Conservation (phyloP, 2,329 filamentous ascomycete species). For the Aspergillus versicolor region DNA sequence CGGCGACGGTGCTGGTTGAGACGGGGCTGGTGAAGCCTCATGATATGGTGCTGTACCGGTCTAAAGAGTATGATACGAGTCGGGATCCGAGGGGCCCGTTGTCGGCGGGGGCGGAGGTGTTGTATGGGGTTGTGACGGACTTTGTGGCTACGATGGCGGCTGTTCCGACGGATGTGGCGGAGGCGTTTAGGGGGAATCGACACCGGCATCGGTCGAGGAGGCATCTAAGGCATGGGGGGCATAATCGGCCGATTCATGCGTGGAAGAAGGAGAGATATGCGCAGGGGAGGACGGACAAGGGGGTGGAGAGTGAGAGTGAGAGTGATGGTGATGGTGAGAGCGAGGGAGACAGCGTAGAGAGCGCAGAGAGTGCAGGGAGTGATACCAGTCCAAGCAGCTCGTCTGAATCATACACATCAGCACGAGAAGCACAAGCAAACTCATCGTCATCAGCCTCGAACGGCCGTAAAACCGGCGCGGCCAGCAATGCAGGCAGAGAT, state of each 20-base stretch:
- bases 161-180: slow-evolving; percentile 54
- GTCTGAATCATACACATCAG: not conserved
- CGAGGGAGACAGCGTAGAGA: not conserved
- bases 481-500: not conserved
- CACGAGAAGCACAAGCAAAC: not conserved
- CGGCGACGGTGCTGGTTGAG: slow-evolving; percentile 67
- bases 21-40: slow-evolving; percentile 65
- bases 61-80: slow-evolving; percentile 72
- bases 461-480: too few species aligned
- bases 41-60: slow-evolving; percentile 69
- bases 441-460: not conserved
- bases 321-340: not conserved
- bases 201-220: not conserved
- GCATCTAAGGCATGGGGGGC: not conserved
- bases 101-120: slow-evolving; percentile 70
- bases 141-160: slow-evolving; percentile 83
- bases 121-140: slow-evolving; percentile 78
- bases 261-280: not conserved
- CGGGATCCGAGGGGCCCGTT: slow-evolving; percentile 78
- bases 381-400: not conserved
- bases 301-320: too few species aligned
- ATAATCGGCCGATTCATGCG: not conserved
- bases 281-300: not conserved
- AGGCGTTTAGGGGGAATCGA: slow-evolving; percentile 9
- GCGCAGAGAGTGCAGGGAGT: not conserved